Base-by-base conservation (phyloP, 345 rosid genomes). In the Excoecaria cochinchinensis region DNA sequence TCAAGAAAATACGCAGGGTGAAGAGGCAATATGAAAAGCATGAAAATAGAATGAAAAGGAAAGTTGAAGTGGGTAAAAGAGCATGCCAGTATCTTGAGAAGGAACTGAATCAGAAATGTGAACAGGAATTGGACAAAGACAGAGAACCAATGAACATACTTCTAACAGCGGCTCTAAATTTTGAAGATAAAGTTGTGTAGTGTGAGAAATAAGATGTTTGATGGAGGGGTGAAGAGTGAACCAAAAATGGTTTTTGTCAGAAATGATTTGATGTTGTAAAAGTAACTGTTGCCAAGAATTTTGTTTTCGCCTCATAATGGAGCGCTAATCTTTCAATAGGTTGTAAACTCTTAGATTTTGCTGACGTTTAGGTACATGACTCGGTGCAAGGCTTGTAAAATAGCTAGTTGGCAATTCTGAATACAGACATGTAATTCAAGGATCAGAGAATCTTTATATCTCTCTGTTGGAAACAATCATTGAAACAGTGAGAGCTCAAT, bases 131-230 rank as follows among this genome's bases (percentile, higher is more conserved):
- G 8, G 87, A 80, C 76, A 86, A 78, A 73, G 79, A 81, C 57
- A 82, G 87, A 76, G 92, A 88, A 69, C 90, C 89, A 78, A 78
- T 92, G 90, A 91, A 89, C 63, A 88, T 95, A 90, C 98, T 92
- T 82, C 79, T 92, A 48, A 85, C 81, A 72, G 97, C 98, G 38
- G 98, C 94, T 65, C 76, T 95, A 42, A 86, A 67, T 81, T 72
- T 82, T 7, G 81, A 84, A 75, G 90, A 87, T 31, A 79, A 85
- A 74, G 15, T 8, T 72, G 11, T 1, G 40, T 24, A 15, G 56
- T 36, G 19, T 71, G 53, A 61, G 76, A 15, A n/a, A 53, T 66
- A 17, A n/a, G 10, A 65, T 55, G 31, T 65, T 69, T 22, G 61
- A 14, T 53, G 36, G 63, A 53, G 63, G 42, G 47, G 42, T 39